Percentiles rank a stretch among this genome's conserved stretches.
Conservation (phyloP, 106 monocot genomes). For the Gastrodia elata region DNA sequence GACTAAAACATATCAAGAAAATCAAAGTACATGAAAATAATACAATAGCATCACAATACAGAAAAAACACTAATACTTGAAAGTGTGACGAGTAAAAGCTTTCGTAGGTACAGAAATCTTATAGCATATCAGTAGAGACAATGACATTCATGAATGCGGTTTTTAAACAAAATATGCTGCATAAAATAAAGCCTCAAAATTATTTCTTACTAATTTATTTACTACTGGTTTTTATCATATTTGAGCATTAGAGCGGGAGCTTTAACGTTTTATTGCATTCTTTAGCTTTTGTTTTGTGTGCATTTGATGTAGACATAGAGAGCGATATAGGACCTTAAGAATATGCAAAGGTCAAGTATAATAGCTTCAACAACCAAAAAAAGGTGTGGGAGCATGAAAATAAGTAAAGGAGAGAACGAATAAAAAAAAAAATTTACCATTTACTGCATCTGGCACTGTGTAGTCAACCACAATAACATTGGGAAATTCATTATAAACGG, state of each 20-base stretch:
- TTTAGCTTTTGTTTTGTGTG: background rate
- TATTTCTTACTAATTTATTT: background rate
- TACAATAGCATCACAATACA: background rate
- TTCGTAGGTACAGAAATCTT: background rate
- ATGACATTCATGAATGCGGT: background rate
- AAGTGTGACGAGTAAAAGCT: background rate
- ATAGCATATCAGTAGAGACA: too few relatives aligned
- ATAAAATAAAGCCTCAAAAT: background rate
- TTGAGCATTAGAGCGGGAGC: background rate
- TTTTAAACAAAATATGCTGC: background rate
- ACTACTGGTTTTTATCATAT: background rate
- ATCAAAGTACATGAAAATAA: background rate
- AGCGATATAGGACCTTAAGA: too few relatives aligned
- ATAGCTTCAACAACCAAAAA: background rate
- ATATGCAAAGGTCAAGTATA: too few relatives aligned
- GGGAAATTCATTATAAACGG: conserved; percentile 44
- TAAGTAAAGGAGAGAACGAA: background rate
- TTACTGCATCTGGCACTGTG: conserved; percentile 54
- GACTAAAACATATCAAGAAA: background rate
- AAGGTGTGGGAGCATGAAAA: background rate
- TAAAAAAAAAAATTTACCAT: conserved; percentile 23
- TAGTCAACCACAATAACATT: conserved; percentile 75
- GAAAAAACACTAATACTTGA: background rate
- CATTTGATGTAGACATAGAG: too few relatives aligned
- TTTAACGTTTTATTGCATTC: background rate